Evolutionary conservation across 1,284 basidiomycete genomes (phyloP).

Genomic region (Apiotrichum mycotoxinovorans): DNA sequence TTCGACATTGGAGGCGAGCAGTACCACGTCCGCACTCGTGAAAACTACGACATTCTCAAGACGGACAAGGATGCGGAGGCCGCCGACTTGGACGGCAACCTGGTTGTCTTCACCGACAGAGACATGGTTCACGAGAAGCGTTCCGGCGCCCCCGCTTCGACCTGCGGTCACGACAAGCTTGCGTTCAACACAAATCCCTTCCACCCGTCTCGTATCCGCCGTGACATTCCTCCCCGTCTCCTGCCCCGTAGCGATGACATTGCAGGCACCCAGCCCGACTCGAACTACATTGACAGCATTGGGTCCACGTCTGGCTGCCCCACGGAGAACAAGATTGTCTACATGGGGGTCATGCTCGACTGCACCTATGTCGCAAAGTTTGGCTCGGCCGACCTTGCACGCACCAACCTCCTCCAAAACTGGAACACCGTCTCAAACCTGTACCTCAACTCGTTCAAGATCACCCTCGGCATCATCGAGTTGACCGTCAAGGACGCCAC

Average conservation of each 20-base stretch:
- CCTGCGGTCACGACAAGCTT: slow-evolving; percentile 67
- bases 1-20: slow-evolving; percentile 65
- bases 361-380: slow-evolving; percentile 70
- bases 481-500: slow-evolving; percentile 43
- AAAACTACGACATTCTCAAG: slow-evolving; percentile 62
- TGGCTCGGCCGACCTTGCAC: slow-evolving; percentile 62
- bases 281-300: slow-evolving; percentile 66
- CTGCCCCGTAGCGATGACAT: slow-evolving; percentile 29
- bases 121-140: slow-evolving; percentile 50
- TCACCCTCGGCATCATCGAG: slow-evolving; percentile 78
- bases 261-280: slow-evolving; percentile 20
- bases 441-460: slow-evolving; percentile 78
- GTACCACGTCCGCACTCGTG: slow-evolving; percentile 70
- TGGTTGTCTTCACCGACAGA: slow-evolving; percentile 61
- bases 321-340: slow-evolving; percentile 65
- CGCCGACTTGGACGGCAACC: slow-evolving; percentile 53
- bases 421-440: slow-evolving; percentile 66
- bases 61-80: slow-evolving; percentile 59
- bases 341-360: slow-evolving; percentile 78
- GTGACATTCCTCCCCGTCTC: neutral
- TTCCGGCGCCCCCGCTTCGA: slow-evolving; percentile 17
- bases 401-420: slow-evolving; percentile 68
- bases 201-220: slow-evolving; percentile 54
- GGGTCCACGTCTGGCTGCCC: slow-evolving; percentile 71
- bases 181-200: slow-evolving; percentile 62